Evolutionary conservation across 805 yeast species (phyloP).

Genomic region (Cyberlindnera sargentensis): DNA sequence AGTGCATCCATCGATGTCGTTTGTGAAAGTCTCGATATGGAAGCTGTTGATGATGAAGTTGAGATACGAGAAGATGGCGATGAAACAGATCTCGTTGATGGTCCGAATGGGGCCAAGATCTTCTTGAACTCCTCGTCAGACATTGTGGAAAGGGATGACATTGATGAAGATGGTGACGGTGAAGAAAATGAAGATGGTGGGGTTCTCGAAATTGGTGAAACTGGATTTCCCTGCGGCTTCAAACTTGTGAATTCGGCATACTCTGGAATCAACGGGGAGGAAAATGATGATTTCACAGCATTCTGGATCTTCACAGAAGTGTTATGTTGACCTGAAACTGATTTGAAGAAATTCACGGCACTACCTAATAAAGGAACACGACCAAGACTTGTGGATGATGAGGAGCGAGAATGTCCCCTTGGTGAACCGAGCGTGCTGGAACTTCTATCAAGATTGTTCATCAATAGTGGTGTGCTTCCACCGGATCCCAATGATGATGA

Average conservation of each 20-base stretch:
- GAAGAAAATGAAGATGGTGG: slow-evolving; percentile 12
- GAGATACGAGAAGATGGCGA: slow-evolving; percentile 6
- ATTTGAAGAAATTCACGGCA: slow-evolving; percentile 22
- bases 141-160: slow-evolving; percentile 13
- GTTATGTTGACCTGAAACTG: slow-evolving; percentile 2
- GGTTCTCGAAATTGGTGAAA: slow-evolving; percentile 8
- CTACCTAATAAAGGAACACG: slow-evolving; percentile 18
- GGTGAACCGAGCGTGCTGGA: neutral
- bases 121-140: slow-evolving; percentile 17
- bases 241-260: neutral
- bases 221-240: slow-evolving; percentile 2
- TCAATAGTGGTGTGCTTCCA: neutral
- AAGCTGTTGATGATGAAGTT: slow-evolving; percentile 7
- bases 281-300: slow-evolving; percentile 2
- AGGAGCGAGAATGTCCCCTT: slow-evolving; percentile 7
- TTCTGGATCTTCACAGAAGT: slow-evolving; percentile 1
- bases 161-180: slow-evolving; percentile 11
- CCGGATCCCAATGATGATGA: slow-evolving; percentile 14
- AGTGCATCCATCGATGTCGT: slow-evolving; percentile 20
- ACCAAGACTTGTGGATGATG: slow-evolving; percentile 15
- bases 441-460: neutral
- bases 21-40: slow-evolving; percentile 1
- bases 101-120: neutral
- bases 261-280: slow-evolving; percentile 5
- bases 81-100: neutral